Evolutionary conservation across 768 basidiomycete species (phyloP), one percentile per base, ranked within the genome.

Genomic region (Mycena latifolia): DNA sequence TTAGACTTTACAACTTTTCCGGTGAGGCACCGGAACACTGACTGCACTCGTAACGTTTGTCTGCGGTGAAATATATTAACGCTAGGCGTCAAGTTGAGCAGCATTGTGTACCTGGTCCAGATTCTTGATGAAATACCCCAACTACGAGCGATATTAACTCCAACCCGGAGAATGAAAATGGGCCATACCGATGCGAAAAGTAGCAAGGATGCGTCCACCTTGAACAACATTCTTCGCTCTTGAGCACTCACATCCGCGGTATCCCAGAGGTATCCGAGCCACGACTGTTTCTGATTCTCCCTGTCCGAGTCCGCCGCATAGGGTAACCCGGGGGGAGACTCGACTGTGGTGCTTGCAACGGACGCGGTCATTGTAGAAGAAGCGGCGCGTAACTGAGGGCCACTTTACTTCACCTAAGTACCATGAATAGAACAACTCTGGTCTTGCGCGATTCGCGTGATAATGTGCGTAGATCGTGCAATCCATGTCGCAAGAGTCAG

Each of bases 61-160:
- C 67, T 69, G 29, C 10, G 10, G 51, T 12, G 15, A 29, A 14
- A 25, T n/a, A 39, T 43, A 8, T 39, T 18, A 39, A 17, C 17
- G 6, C 37, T 5, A 15, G 37, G 6, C 37, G 37, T 12, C 37
- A 10, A 4, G 5, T 39, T 39, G 37, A 18, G 37, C 37, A 39
- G 17, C 37, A 14, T 35, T 39, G 48, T 64, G 1, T 33, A 70
- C 69, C 65, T 70, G 69, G 57, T 70, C 69, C n/a, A 70, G 54
- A 60, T 70, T 70, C 69, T 70, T 70, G 54, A 70, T 66, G 55
- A 70, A 70, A 61, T 70, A 70, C 10, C 69, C 69, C 47, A 70
- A 39, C 69, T 70, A 33, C 15, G 24, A 27, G 18, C 14, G 12
- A 31, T 33, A 39, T 50, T 31, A 33, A 51, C n/a, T 20, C 5